These are phyloP conservation scores for Alloteropsis angusta DNA, from an alignment of 202 grass and related monocot genomes.

Conservation along the genomic window DNA sequence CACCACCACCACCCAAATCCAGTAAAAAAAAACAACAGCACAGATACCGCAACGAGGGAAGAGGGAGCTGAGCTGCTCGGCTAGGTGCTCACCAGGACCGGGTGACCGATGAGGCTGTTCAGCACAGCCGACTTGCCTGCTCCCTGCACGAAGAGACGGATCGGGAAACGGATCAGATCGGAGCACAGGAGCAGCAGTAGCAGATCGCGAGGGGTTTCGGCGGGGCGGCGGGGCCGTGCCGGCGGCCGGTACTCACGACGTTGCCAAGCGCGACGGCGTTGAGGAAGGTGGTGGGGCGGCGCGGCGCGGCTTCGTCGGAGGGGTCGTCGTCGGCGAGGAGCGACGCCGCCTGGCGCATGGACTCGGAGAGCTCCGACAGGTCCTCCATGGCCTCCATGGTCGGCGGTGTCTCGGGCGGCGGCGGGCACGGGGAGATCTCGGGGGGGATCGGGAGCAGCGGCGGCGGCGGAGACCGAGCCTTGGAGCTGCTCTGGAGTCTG, in stretches of 20 bases:
- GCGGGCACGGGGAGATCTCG: conserved; percentile 2
- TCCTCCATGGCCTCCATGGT: conserved; percentile 88
- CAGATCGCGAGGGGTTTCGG: neutral
- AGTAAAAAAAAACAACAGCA: conserved; percentile 5
- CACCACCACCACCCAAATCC: neutral
- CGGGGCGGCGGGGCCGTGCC: no score
- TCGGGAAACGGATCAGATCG: conserved; percentile 31
- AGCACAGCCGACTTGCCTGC: conserved; percentile 73
- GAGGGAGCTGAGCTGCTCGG: neutral
- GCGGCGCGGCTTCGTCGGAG: conserved; percentile 43
- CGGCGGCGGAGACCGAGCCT: conserved; percentile 12
- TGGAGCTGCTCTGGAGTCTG: neutral
- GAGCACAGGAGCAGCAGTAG: neutral
- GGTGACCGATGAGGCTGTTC: conserved; percentile 77
- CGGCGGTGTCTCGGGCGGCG: neutral
- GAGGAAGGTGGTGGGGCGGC: conserved; percentile 62
- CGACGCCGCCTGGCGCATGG: conserved; percentile 71
- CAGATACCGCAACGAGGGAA: neutral
- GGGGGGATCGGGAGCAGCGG: neutral
- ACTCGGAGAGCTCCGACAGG: conserved; percentile 57
- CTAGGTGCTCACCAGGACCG: conserved; percentile 43
- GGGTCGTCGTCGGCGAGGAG: conserved; percentile 85
- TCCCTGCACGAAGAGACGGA: conserved; percentile 38
- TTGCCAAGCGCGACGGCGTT: conserved; percentile 87
- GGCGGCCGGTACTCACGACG: conserved; percentile 42